Evolutionary conservation across 2,329 filamentous ascomycete species (phyloP).

Genomic region (Monascus ruber): DNA sequence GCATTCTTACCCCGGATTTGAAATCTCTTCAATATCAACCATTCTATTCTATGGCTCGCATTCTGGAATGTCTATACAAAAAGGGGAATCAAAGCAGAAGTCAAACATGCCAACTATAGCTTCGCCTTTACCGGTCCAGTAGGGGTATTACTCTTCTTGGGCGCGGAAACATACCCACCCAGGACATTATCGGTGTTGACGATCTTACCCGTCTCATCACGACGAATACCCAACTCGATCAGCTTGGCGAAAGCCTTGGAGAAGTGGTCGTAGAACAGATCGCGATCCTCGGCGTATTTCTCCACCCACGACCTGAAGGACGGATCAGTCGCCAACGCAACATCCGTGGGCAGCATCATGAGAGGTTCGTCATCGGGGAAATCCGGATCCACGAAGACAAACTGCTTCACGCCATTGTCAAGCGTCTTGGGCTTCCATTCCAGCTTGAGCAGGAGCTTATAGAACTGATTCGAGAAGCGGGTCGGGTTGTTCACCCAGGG

Average conservation of each 20-base stretch:
- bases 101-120: neutral
- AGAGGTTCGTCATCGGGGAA: constrained; percentile 36
- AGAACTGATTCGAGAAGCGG: constrained; percentile 48
- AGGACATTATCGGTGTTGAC: constrained; percentile 46
- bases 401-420: constrained; percentile 44
- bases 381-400: constrained; percentile 49
- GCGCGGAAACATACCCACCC: constrained; percentile 46
- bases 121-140: constrained; percentile 10
- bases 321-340: constrained; percentile 45
- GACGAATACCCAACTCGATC: constrained; percentile 48
- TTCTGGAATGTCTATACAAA: neutral
- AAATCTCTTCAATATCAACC: too few relatives aligned
- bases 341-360: constrained; percentile 58
- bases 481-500: constrained; percentile 52
- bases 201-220: constrained; percentile 43
- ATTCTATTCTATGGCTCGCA: too few relatives aligned
- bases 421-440: constrained; percentile 46
- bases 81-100: neutral
- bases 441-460: constrained; percentile 39
- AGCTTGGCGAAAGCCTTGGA: constrained; percentile 48
- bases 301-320: constrained; percentile 47
- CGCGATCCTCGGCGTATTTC: constrained; percentile 49
- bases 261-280: constrained; percentile 52
- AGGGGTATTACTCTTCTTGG: constrained; percentile 41
- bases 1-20: too few relatives aligned